Base-by-base conservation (phyloP, 768 basidiomycete genomes). In the Phanerodontia chrysosporium region DNA sequence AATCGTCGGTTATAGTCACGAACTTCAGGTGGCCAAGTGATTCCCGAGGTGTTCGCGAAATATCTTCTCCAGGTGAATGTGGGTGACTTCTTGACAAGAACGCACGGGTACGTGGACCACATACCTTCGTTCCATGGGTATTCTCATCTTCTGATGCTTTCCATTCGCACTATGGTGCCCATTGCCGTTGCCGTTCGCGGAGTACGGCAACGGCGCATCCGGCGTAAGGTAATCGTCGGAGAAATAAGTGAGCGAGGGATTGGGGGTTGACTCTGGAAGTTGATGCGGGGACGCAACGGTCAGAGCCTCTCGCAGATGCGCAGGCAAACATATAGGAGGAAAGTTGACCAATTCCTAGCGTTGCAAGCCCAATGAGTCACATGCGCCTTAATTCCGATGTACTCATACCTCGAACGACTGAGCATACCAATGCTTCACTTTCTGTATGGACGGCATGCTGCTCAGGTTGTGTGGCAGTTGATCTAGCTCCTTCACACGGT, bases 361-460 rank as follows among this genome's bases (percentile, higher is more conserved):
- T 24, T 27, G 18, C 13, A n/a, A 13, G 46, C 18, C 30, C 24
- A 30, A 29, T 21, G 18, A 60, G 22, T 18, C 2, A 13, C n/a
- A 22, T 55, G 25, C 29, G 44, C 28, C 36, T 28, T 42, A 7
- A 49, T 49, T 28, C 18, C 28, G 45, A n/a, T 28, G 36, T 55
- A 39, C 10, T 24, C 55, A 53, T 55, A 95, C 96, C 83, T 98
- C 92, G 72, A 99, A 98, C 16, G 91, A 93, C 77, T 98, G 93
- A 0, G 96, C 96, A 72, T 99, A 99, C 97, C 97, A 99, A 67
- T 96, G 89, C 77, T 95, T 95, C 60, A 99, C 92, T 70, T 91
- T 95, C 58, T 86, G 84, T 63, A 99, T 98, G 39, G 89, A 90
- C 0, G 89, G 85, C 96, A 97, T 97, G 48, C 83, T 83, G 66